phyloP scores from a whole-genome alignment of 179 eudicot genomes.

The Camellia oleifera region DNA sequence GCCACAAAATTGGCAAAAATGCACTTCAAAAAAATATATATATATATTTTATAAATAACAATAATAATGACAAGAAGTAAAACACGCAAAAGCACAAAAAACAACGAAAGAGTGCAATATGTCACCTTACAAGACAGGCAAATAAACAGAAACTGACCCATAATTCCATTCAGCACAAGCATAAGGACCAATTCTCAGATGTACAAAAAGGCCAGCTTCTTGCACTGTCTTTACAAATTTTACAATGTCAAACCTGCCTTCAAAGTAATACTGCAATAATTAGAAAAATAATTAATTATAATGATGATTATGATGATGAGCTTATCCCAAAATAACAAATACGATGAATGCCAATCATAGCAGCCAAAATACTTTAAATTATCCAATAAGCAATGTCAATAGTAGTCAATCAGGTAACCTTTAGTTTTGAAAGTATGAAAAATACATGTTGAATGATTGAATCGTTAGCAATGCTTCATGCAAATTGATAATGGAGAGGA shows the following conservation, averaged over 20 bases:
- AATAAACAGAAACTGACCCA: slow-evolving; percentile 36
- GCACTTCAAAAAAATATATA: background rate
- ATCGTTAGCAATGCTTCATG: background rate
- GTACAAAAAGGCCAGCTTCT: slow-evolving; percentile 50
- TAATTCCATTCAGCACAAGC: slow-evolving; percentile 73
- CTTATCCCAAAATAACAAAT: background rate
- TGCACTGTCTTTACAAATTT: slow-evolving; percentile 54
- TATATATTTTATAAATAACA: background rate
- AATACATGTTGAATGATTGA: background rate
- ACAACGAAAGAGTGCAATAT: background rate
- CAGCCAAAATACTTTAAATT: background rate
- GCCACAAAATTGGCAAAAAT: background rate
- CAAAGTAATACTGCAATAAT: slow-evolving; percentile 46
- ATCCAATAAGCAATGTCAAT: background rate
- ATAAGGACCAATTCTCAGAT: slow-evolving; percentile 60
- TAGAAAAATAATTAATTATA: background rate
- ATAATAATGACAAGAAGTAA: background rate
- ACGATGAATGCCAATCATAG: background rate
- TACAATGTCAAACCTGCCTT: slow-evolving; percentile 54
- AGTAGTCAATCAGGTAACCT: background rate
- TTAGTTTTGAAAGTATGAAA: background rate
- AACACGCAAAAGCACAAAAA: slow-evolving; percentile 2
- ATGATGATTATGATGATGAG: background rate
- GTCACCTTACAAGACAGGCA: background rate
- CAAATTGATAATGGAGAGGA: background rate